Conservation (phyloP, 768 basidiomycete species). For the Leccinellum albellum region DNA sequence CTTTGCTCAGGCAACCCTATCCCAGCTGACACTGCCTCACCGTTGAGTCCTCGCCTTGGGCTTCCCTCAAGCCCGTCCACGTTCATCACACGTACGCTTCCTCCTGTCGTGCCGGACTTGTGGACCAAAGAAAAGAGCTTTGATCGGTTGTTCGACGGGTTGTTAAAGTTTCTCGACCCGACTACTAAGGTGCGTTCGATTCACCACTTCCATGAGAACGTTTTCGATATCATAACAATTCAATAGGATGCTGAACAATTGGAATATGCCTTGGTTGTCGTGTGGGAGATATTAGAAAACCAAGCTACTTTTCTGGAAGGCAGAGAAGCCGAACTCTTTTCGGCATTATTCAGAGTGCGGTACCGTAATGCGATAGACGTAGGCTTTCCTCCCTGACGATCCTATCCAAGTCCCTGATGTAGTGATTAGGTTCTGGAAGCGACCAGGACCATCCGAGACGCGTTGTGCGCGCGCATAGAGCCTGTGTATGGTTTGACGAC, state of each 20-base stretch:
- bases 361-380: constrained; percentile 73
- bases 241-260: constrained; percentile 59
- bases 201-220: not conserved
- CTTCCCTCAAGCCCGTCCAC: constrained; percentile 59
- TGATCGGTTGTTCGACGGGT: constrained; percentile 61
- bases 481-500: constrained; percentile 85
- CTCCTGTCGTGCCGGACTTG: constrained; percentile 50
- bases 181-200: constrained; percentile 48
- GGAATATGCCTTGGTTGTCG: constrained; percentile 73
- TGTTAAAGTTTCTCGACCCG: constrained; percentile 61
- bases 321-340: constrained; percentile 73
- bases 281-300: constrained; percentile 82
- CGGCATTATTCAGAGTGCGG: constrained; percentile 64
- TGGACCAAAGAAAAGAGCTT: constrained; percentile 75
- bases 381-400: constrained; percentile 22
- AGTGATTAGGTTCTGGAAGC: constrained; percentile 69
- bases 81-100: constrained; percentile 36
- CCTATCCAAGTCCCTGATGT: not conserved
- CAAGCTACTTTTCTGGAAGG: constrained; percentile 74
- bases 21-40: constrained; percentile 40
- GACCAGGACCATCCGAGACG: constrained; percentile 77
- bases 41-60: constrained; percentile 48
- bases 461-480: constrained; percentile 65
- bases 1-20: constrained; percentile 61
- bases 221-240: constrained; percentile 1